A percentile compares a stretch with the other conserved stretches of the same genome.
These are phyloP conservation scores for Pueraria montana DNA, from an alignment of 306 rosid species.

Conservation along the genomic window DNA sequence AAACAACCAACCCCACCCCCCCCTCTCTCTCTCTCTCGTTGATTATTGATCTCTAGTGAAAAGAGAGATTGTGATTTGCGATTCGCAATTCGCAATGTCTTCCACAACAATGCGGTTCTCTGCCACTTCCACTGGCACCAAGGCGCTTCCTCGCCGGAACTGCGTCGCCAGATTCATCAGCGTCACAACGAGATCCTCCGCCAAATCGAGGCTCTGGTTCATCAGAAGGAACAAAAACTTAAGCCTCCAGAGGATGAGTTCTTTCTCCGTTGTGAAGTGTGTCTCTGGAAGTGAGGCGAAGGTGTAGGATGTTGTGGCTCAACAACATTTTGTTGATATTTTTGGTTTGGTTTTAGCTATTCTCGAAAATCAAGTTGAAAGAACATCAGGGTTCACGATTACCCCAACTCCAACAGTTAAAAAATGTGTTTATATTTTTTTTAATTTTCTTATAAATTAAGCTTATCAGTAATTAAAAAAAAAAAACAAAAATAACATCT, in stretches of 20 bases:
- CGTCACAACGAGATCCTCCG: constrained; percentile 48
- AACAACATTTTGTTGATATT: constrained; percentile 39
- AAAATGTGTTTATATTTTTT: too few species aligned
- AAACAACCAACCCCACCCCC: neutral
- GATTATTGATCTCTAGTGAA: constrained; percentile 25
- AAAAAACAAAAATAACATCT: too few species aligned
- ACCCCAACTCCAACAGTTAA: too few species aligned
- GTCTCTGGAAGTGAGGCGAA: constrained; percentile 63
- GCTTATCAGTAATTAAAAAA: too few species aligned
- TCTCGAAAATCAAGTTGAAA: neutral
- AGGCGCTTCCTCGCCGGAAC: constrained; percentile 52
- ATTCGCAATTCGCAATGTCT: constrained; percentile 54
- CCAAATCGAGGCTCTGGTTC: constrained; percentile 58
- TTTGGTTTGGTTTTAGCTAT: constrained; percentile 26
- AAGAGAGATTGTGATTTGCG: constrained; percentile 30
- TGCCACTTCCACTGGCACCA: constrained; percentile 46
- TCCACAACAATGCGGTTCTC: constrained; percentile 73
- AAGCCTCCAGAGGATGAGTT: constrained; percentile 29
- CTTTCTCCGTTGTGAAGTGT: constrained; percentile 60
- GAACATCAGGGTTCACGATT: too few species aligned
- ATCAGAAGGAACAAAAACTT: constrained; percentile 44
- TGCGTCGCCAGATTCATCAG: constrained; percentile 56
- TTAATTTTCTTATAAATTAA: too few species aligned
- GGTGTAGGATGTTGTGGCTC: constrained; percentile 57
- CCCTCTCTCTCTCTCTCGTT: neutral